A percentile compares a stretch with the other conserved stretches of the same genome.
Evolutionary conservation across 2,329 filamentous ascomycete genomes (phyloP).

Genomic region (Chalaropsis thielavioides): DNA sequence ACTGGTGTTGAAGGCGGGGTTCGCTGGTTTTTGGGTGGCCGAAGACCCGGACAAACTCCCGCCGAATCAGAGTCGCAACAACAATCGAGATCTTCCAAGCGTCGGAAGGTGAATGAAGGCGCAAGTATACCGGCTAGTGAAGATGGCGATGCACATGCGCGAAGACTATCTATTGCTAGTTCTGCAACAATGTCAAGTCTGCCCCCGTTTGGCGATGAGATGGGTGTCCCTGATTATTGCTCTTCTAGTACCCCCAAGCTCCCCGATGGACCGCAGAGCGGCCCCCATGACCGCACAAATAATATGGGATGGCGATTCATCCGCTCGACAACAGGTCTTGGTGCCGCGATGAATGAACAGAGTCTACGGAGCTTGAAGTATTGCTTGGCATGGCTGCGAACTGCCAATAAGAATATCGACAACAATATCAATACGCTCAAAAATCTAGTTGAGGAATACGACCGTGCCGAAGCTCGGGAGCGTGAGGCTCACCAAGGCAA

Average conservation of each 20-base stretch:
- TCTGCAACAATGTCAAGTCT: constrained; percentile 12
- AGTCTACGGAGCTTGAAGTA: constrained; percentile 73
- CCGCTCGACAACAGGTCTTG: constrained; percentile 79
- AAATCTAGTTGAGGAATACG: constrained; percentile 66
- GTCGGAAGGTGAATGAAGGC: constrained; percentile 40
- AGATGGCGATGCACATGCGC: constrained; percentile 23
- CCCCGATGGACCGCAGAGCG: constrained; percentile 20
- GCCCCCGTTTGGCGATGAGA: constrained; percentile 9
- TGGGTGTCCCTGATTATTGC: constrained; percentile 10
- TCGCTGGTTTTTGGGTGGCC: constrained; percentile 61
- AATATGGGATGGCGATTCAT: constrained; percentile 45
- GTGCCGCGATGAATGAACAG: constrained; percentile 81
- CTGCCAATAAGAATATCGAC: constrained; percentile 69
- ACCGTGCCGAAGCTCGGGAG: constrained; percentile 32
- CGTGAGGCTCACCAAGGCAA: constrained; percentile 10
- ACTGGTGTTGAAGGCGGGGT: constrained; percentile 82
- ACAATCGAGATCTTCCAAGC: constrained; percentile 35
- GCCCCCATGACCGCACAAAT: background rate
- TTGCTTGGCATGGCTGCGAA: constrained; percentile 65
- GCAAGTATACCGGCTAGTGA: constrained; percentile 16
- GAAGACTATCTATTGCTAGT: constrained; percentile 16
- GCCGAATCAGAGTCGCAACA: constrained; percentile 30
- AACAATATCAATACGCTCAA: constrained; percentile 61
- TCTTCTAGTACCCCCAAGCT: constrained; percentile 23
- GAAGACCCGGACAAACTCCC: constrained; percentile 35